Base-by-base conservation (phyloP, 257 asterid species). In the Lavandula angustifolia region DNA sequence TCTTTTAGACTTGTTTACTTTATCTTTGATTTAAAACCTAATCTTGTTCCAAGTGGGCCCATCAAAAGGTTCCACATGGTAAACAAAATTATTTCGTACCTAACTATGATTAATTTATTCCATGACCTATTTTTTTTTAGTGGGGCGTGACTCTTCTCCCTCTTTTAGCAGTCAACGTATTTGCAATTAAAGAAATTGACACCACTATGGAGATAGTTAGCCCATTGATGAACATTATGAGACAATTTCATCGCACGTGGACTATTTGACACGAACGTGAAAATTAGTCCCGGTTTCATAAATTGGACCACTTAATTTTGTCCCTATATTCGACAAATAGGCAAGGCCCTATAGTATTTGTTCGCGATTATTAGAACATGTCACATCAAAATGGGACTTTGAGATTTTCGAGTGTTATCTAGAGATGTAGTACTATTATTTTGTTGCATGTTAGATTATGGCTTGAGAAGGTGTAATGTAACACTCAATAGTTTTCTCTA, bases 81-180 rank as follows among this genome's bases (percentile, higher is more conserved):
- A 18, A 66, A 29, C 57, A 42, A 62, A 62, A 40, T 63, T 53
- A 64, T 32, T 59, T 17, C 44, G 29, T 54, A 74, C 76, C 79
- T 69, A 68, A 67, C 57, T 54, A 55, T 58, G 10, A 14, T 70
- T 48, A 7, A 10, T 56, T 50, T 47, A 40, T 68, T 33, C 12
- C 66, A 48, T 64, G 78, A 79, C 87, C 79, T 71, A 79, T 73
- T 78, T 64, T 73, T 73, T 18, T 44, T 66, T 69, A 67, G 81
- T 80, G 69, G 71, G 58, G 69, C 35, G 13, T 66, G 76, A 78
- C 70, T 35, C 47, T 40, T 57, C 38, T 57, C 43, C 60, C 69
- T 29, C 69, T 55, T 22, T 37, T n/a, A 50, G 53, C 35, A 50
- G 60, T 60, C 64, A 60, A 7, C 27, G 3, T 8, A 34, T 53